Evolutionary conservation across 2,329 filamentous ascomycete species (phyloP).

Genomic region (Colletotrichum cordylinicola): DNA sequence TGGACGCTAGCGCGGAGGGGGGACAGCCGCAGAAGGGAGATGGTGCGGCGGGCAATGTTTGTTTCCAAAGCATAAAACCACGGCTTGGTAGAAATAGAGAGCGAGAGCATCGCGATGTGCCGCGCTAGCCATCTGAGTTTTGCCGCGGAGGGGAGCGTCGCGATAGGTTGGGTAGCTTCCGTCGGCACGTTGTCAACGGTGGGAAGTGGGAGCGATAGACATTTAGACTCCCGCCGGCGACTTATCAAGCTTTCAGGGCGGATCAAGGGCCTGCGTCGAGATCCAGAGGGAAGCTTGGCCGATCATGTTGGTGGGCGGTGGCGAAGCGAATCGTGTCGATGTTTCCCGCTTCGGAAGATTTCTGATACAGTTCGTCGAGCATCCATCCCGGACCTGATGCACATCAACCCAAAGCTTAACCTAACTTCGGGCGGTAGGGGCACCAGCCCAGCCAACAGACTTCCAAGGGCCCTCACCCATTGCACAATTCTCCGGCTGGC

Average conservation of each 20-base stretch:
- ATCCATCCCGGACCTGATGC: slow-evolving; percentile 10
- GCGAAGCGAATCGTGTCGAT: slow-evolving; percentile 7
- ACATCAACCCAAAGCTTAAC: slow-evolving; percentile 3
- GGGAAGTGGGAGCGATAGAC: not conserved
- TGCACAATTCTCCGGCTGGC: not conserved
- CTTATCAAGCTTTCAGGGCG: not conserved
- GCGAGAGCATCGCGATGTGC: not conserved
- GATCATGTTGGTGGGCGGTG: not conserved
- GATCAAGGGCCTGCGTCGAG: not conserved
- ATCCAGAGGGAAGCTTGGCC: not conserved
- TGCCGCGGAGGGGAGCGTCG: not conserved
- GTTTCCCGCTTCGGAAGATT: not conserved
- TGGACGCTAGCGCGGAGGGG: not conserved
- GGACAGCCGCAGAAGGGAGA: not conserved
- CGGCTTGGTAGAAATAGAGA: not conserved
- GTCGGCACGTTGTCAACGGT: not conserved
- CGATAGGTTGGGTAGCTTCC: not conserved
- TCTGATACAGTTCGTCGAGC: not conserved
- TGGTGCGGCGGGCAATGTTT: slow-evolving; percentile 14
- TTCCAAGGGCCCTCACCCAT: not conserved
- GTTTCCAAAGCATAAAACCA: not conserved
- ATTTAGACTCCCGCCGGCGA: not conserved
- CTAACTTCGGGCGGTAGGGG: not conserved
- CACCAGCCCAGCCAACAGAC: not conserved
- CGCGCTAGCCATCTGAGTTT: not conserved